Conservation (phyloP, 2,329 filamentous ascomycete species). For the Aspergillus quadrilineatus region DNA sequence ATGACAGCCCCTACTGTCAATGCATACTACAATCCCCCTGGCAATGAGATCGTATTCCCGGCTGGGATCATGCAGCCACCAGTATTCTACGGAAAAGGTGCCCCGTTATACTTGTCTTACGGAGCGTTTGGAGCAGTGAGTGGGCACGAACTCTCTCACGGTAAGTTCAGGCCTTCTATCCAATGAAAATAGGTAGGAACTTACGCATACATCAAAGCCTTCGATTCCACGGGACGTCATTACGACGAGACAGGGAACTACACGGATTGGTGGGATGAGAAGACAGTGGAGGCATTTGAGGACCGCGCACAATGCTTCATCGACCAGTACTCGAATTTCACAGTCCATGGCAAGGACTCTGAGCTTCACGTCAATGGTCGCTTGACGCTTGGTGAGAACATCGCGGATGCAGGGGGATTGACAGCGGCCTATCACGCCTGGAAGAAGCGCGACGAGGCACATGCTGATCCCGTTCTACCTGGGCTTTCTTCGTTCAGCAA, state of each 20-base stretch:
- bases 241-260: constrained; percentile 66
- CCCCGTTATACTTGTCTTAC: constrained; percentile 66
- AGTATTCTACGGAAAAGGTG: constrained; percentile 58
- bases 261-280: constrained; percentile 66
- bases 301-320: constrained; percentile 64
- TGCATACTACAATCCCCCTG: constrained; percentile 63
- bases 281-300: constrained; percentile 59
- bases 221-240: constrained; percentile 65
- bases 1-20: constrained; percentile 64
- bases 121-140: constrained; percentile 67
- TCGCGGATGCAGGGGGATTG: constrained; percentile 68
- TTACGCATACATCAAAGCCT: constrained; percentile 45
- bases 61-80: constrained; percentile 70
- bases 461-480: constrained; percentile 56
- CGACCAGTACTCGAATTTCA: constrained; percentile 65
- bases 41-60: constrained; percentile 69
- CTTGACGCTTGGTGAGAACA: constrained; percentile 67
- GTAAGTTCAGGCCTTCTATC: constrained; percentile 25
- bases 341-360: constrained; percentile 56
- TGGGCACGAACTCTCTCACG: constrained; percentile 68
- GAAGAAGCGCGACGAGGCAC: constrained; percentile 57
- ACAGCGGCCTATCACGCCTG: constrained; percentile 64
- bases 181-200: not conserved
- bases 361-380: constrained; percentile 63
- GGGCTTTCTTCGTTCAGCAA: constrained; percentile 63